phyloP scores from a whole-genome alignment of 768 basidiomycete genomes.

The Coprinellus aureogranulatus region DNA sequence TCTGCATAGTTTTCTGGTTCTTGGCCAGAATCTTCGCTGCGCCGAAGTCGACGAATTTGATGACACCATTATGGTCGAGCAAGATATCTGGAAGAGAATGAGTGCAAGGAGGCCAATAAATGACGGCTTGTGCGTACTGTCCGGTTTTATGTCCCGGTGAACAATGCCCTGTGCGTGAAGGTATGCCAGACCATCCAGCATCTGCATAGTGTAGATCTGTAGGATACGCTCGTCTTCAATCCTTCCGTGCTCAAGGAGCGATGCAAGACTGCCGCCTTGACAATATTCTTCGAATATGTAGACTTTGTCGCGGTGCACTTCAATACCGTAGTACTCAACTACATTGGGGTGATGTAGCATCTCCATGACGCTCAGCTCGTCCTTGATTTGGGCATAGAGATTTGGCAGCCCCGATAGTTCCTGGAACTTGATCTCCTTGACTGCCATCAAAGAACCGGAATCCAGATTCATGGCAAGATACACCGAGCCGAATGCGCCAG shows the following conservation, averaged over 20 bases:
- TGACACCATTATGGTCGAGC: conserved; percentile 82
- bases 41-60: conserved; percentile 97
- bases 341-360: conserved; percentile 97
- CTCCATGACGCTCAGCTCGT: conserved; percentile 97
- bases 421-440: conserved; percentile 98
- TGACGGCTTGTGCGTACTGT: conserved; percentile 62
- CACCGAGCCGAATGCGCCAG: conserved; percentile 99
- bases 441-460: conserved; percentile 94
- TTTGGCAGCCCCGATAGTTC: conserved; percentile 86
- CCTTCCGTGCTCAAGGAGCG: conserved; percentile 85
- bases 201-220: conserved; percentile 94
- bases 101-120: neutral
- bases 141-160: conserved; percentile 97
- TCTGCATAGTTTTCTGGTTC: conserved; percentile 79
- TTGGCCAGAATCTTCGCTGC: conserved; percentile 95
- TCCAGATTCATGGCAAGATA: conserved; percentile 97
- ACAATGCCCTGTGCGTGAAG: conserved; percentile 90
- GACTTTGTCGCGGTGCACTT: conserved; percentile 97
- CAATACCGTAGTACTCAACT: conserved; percentile 98
- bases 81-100: conserved; percentile 73
- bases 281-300: conserved; percentile 99
- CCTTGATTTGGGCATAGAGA: conserved; percentile 88
- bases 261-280: conserved; percentile 89
- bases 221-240: conserved; percentile 97
- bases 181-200: conserved; percentile 92